These are phyloP conservation scores for Rhytidiadelphus loreus DNA, from an alignment of 225 moss, liverwort and hornwort genomes.

Conservation along the genomic window DNA sequence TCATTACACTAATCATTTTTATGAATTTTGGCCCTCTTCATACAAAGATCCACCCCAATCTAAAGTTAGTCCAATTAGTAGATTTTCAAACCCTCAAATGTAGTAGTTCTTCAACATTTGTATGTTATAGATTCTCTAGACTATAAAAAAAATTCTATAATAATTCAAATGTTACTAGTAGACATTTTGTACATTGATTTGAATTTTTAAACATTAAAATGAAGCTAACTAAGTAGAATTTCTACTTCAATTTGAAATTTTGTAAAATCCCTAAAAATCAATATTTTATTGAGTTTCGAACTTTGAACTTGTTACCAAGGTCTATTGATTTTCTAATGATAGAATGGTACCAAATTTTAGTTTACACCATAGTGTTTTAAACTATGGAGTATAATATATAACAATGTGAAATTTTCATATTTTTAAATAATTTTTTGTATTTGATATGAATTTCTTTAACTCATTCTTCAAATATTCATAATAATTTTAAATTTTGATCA, in stretches of 20 bases:
- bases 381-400: neutral
- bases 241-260: no score
- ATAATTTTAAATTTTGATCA: neutral
- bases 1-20: neutral
- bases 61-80: neutral
- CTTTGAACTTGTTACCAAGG: neutral
- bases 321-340: neutral
- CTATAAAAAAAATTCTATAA: neutral
- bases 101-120: neutral
- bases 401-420: neutral
- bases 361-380: no score
- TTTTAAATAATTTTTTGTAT: neutral
- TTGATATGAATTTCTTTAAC: neutral
- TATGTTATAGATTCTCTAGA: neutral
- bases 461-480: neutral
- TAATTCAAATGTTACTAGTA: neutral
- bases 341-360: neutral
- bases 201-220: no score
- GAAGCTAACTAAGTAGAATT: rapidly evolving
- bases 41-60: rapidly evolving
- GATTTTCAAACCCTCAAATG: neutral
- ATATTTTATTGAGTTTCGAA: neutral
- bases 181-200: neutral
- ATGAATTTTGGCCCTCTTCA: neutral
- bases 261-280: no score